Evolutionary conservation across 2,329 filamentous ascomycete species (phyloP).

Genomic region (Capronia americana): DNA sequence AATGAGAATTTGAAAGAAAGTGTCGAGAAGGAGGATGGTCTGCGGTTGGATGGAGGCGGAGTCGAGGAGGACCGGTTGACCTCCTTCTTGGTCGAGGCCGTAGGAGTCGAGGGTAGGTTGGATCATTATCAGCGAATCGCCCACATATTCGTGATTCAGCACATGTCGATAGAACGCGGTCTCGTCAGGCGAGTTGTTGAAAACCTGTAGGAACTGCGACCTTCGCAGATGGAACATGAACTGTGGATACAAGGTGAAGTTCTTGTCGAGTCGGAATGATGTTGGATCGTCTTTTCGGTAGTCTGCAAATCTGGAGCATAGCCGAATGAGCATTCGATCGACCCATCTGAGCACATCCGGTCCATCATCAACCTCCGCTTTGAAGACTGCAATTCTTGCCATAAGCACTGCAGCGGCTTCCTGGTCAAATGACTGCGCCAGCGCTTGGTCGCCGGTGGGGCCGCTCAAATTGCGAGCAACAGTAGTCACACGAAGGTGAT

Average conservation of each 20-base stretch:
- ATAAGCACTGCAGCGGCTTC: constrained; percentile 97
- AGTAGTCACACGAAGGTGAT: constrained; percentile 93
- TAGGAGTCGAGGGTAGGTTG: constrained; percentile 97
- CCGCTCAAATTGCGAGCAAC: constrained; percentile 90
- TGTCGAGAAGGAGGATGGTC: constrained; percentile 92
- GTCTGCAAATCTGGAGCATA: constrained; percentile 96
- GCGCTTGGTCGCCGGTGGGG: constrained; percentile 89
- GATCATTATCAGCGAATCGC: constrained; percentile 98
- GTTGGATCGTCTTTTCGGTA: constrained; percentile 98
- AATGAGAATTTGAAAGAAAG: constrained; percentile 99
- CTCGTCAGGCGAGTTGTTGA: constrained; percentile 99
- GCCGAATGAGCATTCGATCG: constrained; percentile 94
- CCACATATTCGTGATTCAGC: constrained; percentile 94
- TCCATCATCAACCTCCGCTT: constrained; percentile 96
- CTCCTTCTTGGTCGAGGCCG: constrained; percentile 92
- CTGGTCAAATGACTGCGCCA: constrained; percentile 97
- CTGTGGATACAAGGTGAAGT: constrained; percentile 97
- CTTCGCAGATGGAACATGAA: constrained; percentile 99
- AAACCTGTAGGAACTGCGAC: constrained; percentile 97
- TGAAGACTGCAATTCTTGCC: constrained; percentile 99
- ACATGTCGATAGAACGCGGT: constrained; percentile 99
- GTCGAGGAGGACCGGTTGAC: constrained; percentile 90
- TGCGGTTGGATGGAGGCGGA: constrained; percentile 95
- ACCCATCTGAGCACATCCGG: constrained; percentile 99
- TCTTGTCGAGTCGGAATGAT: constrained; percentile 96